Conservation (phyloP, 306 rosid genomes). For the Dryas octopetala region DNA sequence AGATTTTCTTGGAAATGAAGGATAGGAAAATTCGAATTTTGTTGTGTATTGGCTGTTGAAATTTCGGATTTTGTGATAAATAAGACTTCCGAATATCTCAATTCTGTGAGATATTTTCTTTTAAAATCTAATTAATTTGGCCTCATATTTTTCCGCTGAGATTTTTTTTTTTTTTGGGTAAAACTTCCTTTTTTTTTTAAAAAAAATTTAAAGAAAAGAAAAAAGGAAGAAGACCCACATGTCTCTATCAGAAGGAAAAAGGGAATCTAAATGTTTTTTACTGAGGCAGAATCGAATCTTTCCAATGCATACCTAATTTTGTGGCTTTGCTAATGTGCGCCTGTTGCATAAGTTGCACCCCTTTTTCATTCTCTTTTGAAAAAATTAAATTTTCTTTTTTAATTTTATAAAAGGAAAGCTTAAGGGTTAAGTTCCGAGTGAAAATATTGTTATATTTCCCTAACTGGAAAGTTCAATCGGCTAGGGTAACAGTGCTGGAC, state of each 20-base stretch:
- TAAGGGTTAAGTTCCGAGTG: slow-evolving; percentile 9
- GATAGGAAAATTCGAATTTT: not conserved
- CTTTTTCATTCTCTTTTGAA: not conserved
- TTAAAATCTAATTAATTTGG: not conserved
- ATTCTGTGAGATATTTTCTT: not conserved
- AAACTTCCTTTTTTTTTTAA: not conserved
- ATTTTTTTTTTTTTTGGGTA: too few species aligned
- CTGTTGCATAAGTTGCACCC: slow-evolving; percentile 1
- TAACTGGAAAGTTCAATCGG: not conserved
- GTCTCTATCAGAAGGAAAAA: slow-evolving; percentile 12
- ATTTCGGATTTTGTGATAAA: not conserved
- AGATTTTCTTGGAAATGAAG: slow-evolving; percentile 5
- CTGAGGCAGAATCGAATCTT: slow-evolving; percentile 1
- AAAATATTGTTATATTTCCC: not conserved
- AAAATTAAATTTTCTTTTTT: not conserved
- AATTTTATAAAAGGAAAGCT: not conserved
- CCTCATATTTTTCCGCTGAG: not conserved
- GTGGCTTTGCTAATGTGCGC: slow-evolving; percentile 9
- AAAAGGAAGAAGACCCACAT: not conserved
- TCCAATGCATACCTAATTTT: slow-evolving; percentile 4
- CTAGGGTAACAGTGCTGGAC: not conserved
- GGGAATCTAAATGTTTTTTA: slow-evolving; percentile 5
- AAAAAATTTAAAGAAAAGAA: not conserved
- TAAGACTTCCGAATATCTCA: not conserved
- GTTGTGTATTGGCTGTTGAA: not conserved